phyloP scores from a whole-genome alignment of 129 eudicot species.

The Scalesia atractyloides region DNA sequence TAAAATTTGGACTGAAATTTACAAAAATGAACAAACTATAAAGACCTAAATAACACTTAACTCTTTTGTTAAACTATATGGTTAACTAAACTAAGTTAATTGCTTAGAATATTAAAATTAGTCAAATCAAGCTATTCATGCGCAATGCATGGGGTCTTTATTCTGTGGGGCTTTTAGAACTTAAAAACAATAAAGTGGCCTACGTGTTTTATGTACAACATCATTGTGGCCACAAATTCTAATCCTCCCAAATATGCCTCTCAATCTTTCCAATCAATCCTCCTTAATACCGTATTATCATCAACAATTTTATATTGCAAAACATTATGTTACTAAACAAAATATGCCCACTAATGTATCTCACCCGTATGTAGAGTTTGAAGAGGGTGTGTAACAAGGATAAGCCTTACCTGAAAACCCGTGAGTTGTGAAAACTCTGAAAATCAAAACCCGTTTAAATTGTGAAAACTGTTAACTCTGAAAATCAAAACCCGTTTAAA shows the following conservation, averaged over 20 bases:
- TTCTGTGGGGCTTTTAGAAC: constrained; percentile 20
- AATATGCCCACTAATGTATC: too few relatives aligned
- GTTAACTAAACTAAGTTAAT: not conserved
- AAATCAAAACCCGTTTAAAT: too few relatives aligned
- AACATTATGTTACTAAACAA: not conserved
- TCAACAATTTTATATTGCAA: not conserved
- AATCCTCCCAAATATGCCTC: constrained; percentile 26
- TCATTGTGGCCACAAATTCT: constrained; percentile 37
- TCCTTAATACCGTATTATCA: constrained; percentile 17
- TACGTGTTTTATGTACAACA: constrained; percentile 36
- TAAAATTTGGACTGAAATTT: too few relatives aligned
- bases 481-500: too few relatives aligned
- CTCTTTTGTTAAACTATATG: not conserved
- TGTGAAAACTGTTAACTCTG: too few relatives aligned
- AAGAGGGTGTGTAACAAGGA: too few relatives aligned
- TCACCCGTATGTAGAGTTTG: too few relatives aligned
- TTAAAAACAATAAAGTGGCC: constrained; percentile 24
- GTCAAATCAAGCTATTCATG: constrained; percentile 42
- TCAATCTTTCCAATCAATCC: constrained; percentile 30
- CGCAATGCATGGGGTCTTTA: constrained; percentile 38
- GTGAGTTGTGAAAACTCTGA: too few relatives aligned
- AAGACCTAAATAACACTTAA: too few relatives aligned
- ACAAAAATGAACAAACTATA: too few relatives aligned
- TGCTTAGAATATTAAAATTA: constrained; percentile 14
- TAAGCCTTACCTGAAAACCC: too few relatives aligned